phyloP scores from a whole-genome alignment of 768 basidiomycete species.

The Calocera viscosa region DNA sequence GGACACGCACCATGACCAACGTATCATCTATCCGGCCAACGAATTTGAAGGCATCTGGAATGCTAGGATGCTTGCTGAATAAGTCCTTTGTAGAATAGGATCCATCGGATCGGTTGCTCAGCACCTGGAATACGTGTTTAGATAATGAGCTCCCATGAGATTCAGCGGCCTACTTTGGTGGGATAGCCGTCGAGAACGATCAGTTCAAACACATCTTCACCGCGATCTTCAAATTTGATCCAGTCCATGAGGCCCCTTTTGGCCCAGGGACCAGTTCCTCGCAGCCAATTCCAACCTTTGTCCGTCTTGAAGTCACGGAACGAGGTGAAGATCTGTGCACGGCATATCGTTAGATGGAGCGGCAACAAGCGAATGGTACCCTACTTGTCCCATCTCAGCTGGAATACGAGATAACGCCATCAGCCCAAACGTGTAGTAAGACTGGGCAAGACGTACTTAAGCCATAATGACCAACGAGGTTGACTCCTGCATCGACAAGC shows the following conservation, averaged over 20 bases:
- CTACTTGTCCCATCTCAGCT: neutral
- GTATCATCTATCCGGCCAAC: slow-evolving; percentile 47
- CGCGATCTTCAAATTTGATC: slow-evolving; percentile 35
- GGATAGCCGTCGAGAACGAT: slow-evolving; percentile 42
- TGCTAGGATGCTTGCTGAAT: slow-evolving; percentile 36
- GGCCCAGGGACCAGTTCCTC: slow-evolving; percentile 22
- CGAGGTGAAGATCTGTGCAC: slow-evolving; percentile 33
- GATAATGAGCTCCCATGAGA: neutral
- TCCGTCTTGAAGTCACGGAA: slow-evolving; percentile 37
- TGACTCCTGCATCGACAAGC: slow-evolving; percentile 38
- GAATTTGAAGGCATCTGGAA: slow-evolving; percentile 34
- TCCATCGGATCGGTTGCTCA: slow-evolving; percentile 39
- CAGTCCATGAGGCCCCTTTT: slow-evolving; percentile 24
- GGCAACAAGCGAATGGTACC: too few relatives aligned
- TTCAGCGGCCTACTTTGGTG: slow-evolving; percentile 30
- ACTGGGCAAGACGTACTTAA: neutral
- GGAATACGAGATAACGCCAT: neutral
- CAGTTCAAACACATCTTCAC: slow-evolving; percentile 35
- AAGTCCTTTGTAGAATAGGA: slow-evolving; percentile 47
- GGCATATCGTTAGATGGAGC: neutral
- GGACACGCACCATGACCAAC: slow-evolving; percentile 26
- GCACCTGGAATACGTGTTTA: slow-evolving; percentile 18
- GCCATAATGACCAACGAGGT: slow-evolving; percentile 39
- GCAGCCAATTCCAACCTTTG: slow-evolving; percentile 47
- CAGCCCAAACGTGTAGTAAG: neutral